Conservation (phyloP, 768 basidiomycete species). For the Amylocystis lapponica region DNA sequence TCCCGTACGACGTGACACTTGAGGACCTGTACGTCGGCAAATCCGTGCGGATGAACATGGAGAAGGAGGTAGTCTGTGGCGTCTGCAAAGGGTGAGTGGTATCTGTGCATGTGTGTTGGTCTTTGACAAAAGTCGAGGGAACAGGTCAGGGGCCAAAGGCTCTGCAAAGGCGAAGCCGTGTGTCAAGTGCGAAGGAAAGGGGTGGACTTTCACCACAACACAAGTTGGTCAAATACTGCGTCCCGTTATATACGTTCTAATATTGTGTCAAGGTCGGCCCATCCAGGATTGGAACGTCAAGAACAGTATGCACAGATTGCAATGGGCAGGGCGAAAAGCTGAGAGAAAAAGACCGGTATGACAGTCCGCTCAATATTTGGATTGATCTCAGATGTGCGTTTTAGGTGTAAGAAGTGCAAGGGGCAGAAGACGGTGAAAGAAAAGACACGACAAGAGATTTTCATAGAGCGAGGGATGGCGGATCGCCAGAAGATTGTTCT, state of each 20-base stretch:
- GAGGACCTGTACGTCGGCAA: conserved; percentile 95
- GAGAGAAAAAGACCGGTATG: conserved; percentile 79
- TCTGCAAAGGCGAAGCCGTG: conserved; percentile 85
- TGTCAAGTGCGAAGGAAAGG: conserved; percentile 76
- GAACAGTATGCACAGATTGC: conserved; percentile 63
- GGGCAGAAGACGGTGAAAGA: conserved; percentile 79
- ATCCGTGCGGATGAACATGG: conserved; percentile 81
- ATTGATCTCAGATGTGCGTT: conserved; percentile 4
- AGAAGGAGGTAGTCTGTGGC: conserved; percentile 75
- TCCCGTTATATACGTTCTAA: not conserved
- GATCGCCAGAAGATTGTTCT: conserved; percentile 83
- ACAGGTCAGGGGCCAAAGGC: conserved; percentile 75
- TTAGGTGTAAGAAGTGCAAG: conserved; percentile 94
- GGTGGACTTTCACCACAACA: conserved; percentile 58
- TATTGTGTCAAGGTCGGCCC: conserved; percentile 34
- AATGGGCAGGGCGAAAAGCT: conserved; percentile 63
- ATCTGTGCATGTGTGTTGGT: not conserved
- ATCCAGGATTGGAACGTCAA: conserved; percentile 43
- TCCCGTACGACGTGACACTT: conserved; percentile 79
- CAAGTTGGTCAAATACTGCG: conserved; percentile 34
- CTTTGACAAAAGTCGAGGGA: conserved; percentile 6
- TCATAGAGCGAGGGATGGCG: conserved; percentile 81
- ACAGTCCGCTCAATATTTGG: not conserved
- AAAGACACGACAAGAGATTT: conserved; percentile 84
- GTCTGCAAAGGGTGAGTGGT: conserved; percentile 70